Conservation (phyloP, 129 eudicot species). For the Scalesia atractyloides region DNA sequence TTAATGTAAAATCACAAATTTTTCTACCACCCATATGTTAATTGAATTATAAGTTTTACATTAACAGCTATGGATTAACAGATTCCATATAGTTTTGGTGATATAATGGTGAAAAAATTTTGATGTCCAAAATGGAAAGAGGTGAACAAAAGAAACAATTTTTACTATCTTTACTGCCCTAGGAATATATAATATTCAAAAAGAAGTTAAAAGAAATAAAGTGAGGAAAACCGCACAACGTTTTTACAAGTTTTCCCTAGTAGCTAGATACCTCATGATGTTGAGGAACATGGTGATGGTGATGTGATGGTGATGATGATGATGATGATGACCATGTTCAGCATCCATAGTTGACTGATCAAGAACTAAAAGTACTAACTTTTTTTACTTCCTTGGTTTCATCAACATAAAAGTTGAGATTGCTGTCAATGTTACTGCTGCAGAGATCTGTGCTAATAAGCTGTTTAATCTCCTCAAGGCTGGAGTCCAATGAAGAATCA, state of each 20-base stretch:
- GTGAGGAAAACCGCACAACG: slow-evolving; percentile 32
- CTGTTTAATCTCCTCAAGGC: slow-evolving; percentile 87
- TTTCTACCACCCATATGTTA: not conserved
- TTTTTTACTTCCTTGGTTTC: slow-evolving; percentile 64
- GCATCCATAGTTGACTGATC: slow-evolving; percentile 19
- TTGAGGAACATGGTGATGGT: slow-evolving; percentile 12
- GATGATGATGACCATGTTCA: slow-evolving; percentile 16
- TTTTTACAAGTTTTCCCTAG: slow-evolving; percentile 27
- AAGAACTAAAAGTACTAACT: slow-evolving; percentile 47
- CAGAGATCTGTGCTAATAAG: slow-evolving; percentile 60
- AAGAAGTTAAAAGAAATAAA: slow-evolving; percentile 15
- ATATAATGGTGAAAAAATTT: slow-evolving; percentile 4
- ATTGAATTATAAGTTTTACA: not conserved
- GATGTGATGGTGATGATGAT: slow-evolving; percentile 1
- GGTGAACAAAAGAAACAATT: slow-evolving; percentile 19
- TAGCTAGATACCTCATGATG: slow-evolving; percentile 20
- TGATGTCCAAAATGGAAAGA: not conserved
- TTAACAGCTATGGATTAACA: not conserved
- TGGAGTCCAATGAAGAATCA: slow-evolving; percentile 53
- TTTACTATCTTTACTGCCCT: slow-evolving; percentile 39
- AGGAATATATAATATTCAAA: slow-evolving; percentile 22
- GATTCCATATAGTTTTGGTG: slow-evolving; percentile 2
- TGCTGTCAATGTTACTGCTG: slow-evolving; percentile 38
- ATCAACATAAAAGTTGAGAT: slow-evolving; percentile 56
- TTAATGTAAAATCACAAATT: not conserved